A percentile compares a stretch with the other conserved stretches of the same genome.
These are phyloP conservation scores for Tylopilus orsonianus DNA, from an alignment of 1,284 basidiomycete genomes.

Conservation along the genomic window DNA sequence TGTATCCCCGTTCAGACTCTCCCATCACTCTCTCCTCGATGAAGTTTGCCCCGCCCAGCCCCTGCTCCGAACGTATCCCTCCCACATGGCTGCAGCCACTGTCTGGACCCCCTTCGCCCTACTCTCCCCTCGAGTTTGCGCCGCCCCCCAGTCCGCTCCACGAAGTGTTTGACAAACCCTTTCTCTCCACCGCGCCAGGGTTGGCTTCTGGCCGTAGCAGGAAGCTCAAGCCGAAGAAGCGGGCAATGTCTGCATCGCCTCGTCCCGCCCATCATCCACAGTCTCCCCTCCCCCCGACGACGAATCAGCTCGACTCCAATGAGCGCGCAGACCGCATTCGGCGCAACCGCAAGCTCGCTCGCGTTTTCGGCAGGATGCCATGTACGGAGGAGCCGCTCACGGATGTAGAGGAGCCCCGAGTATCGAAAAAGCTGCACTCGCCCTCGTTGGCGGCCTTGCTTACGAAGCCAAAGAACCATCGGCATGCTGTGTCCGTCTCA, in stretches of 20 bases:
- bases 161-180: constrained; percentile 36
- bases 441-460: constrained; percentile 27
- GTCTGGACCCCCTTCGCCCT: constrained; percentile 28
- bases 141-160: constrained; percentile 18
- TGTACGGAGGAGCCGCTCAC: constrained; percentile 37
- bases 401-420: constrained; percentile 29
- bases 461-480: constrained; percentile 35
- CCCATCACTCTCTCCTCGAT: constrained; percentile 26
- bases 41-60: constrained; percentile 32
- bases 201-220: constrained; percentile 30
- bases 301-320: constrained; percentile 62
- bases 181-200: constrained; percentile 40
- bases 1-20: constrained; percentile 6
- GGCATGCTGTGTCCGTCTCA: constrained; percentile 45
- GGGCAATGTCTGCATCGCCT: constrained; percentile 30
- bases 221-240: constrained; percentile 20
- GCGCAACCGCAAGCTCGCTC: constrained; percentile 74
- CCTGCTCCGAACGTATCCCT: constrained; percentile 10
- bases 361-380: constrained; percentile 71
- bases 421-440: constrained; percentile 26
- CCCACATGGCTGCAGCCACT: constrained; percentile 13
- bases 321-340: constrained; percentile 72
- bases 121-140: constrained; percentile 34
- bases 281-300: constrained; percentile 49
- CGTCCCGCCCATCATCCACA: constrained; percentile 16